Evolutionary conservation across 129 eudicot genomes (phyloP).

Genomic region (Flaveria bidentis): DNA sequence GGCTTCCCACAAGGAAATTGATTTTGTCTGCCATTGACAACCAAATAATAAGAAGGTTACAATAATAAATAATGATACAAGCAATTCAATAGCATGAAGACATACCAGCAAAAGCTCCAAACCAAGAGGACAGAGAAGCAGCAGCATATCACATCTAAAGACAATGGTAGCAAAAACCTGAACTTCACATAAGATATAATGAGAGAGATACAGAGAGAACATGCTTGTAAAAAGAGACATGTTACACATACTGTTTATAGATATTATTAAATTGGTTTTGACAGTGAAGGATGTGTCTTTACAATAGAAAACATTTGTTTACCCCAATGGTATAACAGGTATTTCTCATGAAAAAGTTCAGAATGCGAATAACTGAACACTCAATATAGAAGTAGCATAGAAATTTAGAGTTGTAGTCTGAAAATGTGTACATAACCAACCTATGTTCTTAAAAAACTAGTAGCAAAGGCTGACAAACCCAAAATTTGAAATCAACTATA

Average conservation of each 20-base stretch:
- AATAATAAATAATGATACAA: conserved; percentile 11
- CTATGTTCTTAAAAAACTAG: conserved; percentile 2
- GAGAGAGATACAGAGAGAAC: conserved; percentile 20
- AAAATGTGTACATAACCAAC: neutral
- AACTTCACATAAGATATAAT: conserved; percentile 35
- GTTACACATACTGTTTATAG: neutral
- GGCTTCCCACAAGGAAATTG: conserved; percentile 78
- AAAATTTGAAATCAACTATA: neutral
- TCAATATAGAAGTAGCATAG: neutral
- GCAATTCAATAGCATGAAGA: conserved; percentile 1
- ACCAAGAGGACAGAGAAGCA: conserved; percentile 84
- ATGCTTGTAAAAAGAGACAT: conserved; percentile 10
- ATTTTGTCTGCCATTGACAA: conserved; percentile 63
- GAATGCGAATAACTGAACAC: neutral
- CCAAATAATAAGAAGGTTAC: conserved; percentile 4
- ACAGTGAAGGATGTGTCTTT: neutral
- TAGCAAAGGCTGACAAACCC: neutral
- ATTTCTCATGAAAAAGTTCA: neutral
- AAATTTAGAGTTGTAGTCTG: neutral
- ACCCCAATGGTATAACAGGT: neutral
- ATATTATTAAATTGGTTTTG: neutral
- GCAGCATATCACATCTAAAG: conserved; percentile 95
- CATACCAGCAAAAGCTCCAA: conserved; percentile 88
- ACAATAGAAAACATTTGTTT: conserved; percentile 5
- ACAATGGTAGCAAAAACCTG: conserved; percentile 84